phyloP scores from a whole-genome alignment of 192 early-diverging fungal genomes.

The Podila epigama region DNA sequence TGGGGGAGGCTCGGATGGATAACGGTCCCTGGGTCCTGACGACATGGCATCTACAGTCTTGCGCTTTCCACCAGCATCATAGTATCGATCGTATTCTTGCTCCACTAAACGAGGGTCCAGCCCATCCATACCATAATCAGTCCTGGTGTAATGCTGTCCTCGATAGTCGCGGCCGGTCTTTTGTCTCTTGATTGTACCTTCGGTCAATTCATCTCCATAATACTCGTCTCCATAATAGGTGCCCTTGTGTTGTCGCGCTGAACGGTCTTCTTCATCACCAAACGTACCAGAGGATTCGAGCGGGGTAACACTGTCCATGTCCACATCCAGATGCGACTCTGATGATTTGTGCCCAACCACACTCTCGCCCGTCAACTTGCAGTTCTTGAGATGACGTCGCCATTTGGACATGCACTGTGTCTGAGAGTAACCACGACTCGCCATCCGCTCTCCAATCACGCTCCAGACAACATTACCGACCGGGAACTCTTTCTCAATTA shows the following conservation, averaged over 20 bases:
- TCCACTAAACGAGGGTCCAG: conserved; percentile 26
- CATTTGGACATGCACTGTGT: conserved; percentile 51
- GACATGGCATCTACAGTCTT: conserved; percentile 4
- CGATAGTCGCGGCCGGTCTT: not conserved
- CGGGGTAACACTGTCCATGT: conserved; percentile 1
- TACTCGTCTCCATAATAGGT: no score
- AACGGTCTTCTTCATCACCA: not conserved
- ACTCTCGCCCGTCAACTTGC: conserved; percentile 21
- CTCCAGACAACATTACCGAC: conserved; percentile 48
- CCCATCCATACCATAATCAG: not conserved
- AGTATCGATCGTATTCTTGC: conserved; percentile 42
- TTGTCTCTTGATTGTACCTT: not conserved
- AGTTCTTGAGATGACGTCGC: conserved; percentile 44
- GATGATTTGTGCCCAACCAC: not conserved
- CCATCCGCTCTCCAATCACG: conserved; percentile 46
- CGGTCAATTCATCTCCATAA: not conserved
- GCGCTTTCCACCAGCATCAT: conserved; percentile 30
- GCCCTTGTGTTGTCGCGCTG: not conserved
- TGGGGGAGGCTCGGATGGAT: not conserved
- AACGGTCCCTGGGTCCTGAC: not conserved
- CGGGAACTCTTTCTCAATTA: conserved; percentile 45
- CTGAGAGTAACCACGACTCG: conserved; percentile 42
- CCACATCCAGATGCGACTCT: conserved; percentile 20
- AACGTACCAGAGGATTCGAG: not conserved
- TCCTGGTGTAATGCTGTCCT: not conserved